phyloP scores from a whole-genome alignment of 495 filamentous ascomycete species.

The Achaetomiella virescens region DNA sequence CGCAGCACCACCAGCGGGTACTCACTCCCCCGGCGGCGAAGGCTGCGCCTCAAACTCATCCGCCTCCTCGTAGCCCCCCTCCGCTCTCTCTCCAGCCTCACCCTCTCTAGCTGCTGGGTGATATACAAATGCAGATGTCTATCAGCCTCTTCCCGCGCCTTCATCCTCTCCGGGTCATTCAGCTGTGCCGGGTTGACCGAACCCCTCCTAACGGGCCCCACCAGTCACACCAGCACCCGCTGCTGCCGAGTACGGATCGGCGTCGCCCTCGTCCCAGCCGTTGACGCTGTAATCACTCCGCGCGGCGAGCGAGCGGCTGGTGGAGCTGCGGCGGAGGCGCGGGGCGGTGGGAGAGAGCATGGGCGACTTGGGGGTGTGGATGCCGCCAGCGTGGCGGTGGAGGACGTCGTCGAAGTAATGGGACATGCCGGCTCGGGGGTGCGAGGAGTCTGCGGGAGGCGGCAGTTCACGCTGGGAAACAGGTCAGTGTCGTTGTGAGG shows the following conservation, averaged over 20 bases:
- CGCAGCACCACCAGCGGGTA: too few species aligned
- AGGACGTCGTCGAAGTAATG: constrained; percentile 97
- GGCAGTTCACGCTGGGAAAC: constrained; percentile 68
- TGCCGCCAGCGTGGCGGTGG: constrained; percentile 41
- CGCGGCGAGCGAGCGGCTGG: constrained; percentile 74
- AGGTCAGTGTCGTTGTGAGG: constrained; percentile 17
- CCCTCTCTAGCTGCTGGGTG: constrained; percentile 58
- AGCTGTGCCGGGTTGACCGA: constrained; percentile 22
- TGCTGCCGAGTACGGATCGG: neutral
- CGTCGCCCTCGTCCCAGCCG: constrained; percentile 31
- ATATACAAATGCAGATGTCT: constrained; percentile 66
- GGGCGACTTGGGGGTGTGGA: constrained; percentile 31
- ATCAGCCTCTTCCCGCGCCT: constrained; percentile 50
- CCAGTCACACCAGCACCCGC: neutral
- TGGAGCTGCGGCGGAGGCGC: constrained; percentile 72
- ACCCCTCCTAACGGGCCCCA: constrained; percentile 23
- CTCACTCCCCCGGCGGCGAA: too few species aligned
- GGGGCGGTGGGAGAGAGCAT: constrained; percentile 35
- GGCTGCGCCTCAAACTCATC: constrained; percentile 46
- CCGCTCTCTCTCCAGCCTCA: constrained; percentile 39
- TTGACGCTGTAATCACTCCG: constrained; percentile 69
- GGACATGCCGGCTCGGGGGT: constrained; percentile 74
- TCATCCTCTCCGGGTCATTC: constrained; percentile 32
- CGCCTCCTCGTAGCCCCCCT: constrained; percentile 30
- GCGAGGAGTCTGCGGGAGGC: constrained; percentile 86